These are phyloP conservation scores for Heterobasidion irregulare DNA, from an alignment of 1,284 basidiomycete genomes.

Conservation along the genomic window DNA sequence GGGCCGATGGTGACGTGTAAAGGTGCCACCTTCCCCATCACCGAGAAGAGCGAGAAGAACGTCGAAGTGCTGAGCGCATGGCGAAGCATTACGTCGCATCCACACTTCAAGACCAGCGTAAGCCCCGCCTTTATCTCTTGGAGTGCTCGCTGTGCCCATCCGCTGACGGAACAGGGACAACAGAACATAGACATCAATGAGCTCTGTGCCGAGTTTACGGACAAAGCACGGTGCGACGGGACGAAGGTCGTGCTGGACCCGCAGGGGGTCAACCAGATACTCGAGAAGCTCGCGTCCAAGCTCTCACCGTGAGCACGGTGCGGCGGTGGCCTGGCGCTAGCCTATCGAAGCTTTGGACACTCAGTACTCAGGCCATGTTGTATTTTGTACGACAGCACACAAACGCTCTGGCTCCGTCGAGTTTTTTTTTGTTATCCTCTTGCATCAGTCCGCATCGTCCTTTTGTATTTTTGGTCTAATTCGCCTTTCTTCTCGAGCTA, in stretches of 20 bases:
- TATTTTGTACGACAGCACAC: neutral
- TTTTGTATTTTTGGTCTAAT: neutral
- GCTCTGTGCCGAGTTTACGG: conserved; percentile 67
- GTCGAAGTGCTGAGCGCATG: conserved; percentile 71
- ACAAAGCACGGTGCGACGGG: conserved; percentile 74
- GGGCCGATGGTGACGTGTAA: conserved; percentile 49
- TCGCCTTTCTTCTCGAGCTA: neutral
- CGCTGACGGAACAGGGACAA: neutral
- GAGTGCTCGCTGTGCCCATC: neutral
- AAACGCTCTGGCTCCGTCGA: neutral
- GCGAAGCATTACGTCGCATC: conserved; percentile 63
- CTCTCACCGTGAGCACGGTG: neutral
- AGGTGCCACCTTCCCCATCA: conserved; percentile 56
- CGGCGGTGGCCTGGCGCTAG: neutral
- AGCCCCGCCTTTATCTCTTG: conserved; percentile 5
- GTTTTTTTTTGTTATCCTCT: neutral
- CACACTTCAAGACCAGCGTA: conserved; percentile 57
- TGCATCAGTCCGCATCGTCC: neutral
- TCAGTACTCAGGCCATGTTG: neutral
- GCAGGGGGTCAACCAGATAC: conserved; percentile 52
- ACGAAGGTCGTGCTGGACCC: conserved; percentile 73
- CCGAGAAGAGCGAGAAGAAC: conserved; percentile 59
- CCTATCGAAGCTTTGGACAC: neutral
- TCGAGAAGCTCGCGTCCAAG: conserved; percentile 40
- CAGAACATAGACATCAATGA: conserved; percentile 71